Evolutionary conservation across 495 filamentous ascomycete genomes (phyloP), one percentile per base, ranked within the genome.

Genomic region (Aspergillus baeticus): DNA sequence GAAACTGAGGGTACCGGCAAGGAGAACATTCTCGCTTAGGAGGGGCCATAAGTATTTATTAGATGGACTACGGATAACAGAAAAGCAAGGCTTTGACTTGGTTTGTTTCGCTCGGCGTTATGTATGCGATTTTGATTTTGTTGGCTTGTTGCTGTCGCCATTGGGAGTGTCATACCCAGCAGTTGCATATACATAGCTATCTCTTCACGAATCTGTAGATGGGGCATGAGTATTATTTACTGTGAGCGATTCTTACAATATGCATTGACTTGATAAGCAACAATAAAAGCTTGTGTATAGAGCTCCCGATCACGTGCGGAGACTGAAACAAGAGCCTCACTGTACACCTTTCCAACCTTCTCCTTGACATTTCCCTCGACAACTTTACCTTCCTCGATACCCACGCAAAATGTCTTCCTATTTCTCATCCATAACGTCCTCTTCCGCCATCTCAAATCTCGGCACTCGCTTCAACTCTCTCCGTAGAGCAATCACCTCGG

Each of bases 381-480:
- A 8, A 29, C 26, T 8, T 29, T n/a, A n/a, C n/a, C 4, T 29
- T 20, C 36, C 22, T 13, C 11, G 13, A 37, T 39, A 22, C 6
- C n/a, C 10, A 31, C 36, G 38, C 74, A 81, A 51, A 55, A 93
- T 91, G 85, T 80, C 87, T 61, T 89, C 87, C 54, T 95, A 92
- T 79, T 85, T 96, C 70, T 84, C 82, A 51, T 75, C 76, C 71
- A 80, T 95, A 64, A 75, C 68, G 7, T 67, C 68, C 17, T 87
- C 83, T 51, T 82, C 84, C 68, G 77, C 92, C 64, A 83, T 95
- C 67, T 89, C 88, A 38, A 87, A 82, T 56, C 87, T 91, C 10
- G 88, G 90, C 51, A 86, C 86, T 33, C 84, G 87, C 59, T 90
- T 95, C 70, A 87, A 81, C 69, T 87, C 87, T 61, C 81, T 96